These are phyloP conservation scores for Houttuynia cordata DNA, from an alignment of 164 flowering plant species.

Conservation along the genomic window DNA sequence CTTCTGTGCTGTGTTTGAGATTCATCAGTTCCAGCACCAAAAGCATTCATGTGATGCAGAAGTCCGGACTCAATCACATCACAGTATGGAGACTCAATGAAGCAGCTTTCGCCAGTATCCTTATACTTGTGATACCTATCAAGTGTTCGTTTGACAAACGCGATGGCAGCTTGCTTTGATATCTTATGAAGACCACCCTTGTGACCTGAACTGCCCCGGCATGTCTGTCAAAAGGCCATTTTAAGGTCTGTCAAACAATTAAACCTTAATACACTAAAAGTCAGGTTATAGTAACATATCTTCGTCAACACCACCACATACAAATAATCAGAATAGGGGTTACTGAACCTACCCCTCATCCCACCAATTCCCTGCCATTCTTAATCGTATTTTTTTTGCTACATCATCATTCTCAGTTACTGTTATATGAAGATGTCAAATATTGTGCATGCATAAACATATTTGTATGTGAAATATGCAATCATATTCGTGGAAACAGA, in stretches of 20 bases:
- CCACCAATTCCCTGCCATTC: no score
- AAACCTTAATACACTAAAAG: no score
- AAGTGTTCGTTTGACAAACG: conserved; percentile 56
- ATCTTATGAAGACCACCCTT: conserved; percentile 34
- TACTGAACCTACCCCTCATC: no score
- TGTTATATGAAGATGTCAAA: no score
- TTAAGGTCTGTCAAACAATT: neutral
- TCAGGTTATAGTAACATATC: no score
- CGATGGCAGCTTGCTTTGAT: conserved; percentile 57
- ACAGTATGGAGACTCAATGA: conserved; percentile 40
- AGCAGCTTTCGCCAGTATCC: conserved; percentile 50
- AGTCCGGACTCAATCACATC: conserved; percentile 35
- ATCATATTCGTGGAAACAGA: no score
- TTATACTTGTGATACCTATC: conserved; percentile 48
- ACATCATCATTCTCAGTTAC: no score
- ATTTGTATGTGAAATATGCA: no score
- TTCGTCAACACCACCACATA: no score
- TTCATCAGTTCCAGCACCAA: conserved; percentile 24
- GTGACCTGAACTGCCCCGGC: conserved; percentile 31
- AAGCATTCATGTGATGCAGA: conserved; percentile 21
- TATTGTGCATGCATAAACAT: no score
- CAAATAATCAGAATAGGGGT: no score
- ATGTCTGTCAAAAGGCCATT: conserved; percentile 29
- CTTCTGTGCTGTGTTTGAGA: conserved; percentile 22
- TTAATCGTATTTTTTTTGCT: no score